Conservation (phyloP, 2,329 filamentous ascomycete species). For the Paecilomyces sp. region DNA sequence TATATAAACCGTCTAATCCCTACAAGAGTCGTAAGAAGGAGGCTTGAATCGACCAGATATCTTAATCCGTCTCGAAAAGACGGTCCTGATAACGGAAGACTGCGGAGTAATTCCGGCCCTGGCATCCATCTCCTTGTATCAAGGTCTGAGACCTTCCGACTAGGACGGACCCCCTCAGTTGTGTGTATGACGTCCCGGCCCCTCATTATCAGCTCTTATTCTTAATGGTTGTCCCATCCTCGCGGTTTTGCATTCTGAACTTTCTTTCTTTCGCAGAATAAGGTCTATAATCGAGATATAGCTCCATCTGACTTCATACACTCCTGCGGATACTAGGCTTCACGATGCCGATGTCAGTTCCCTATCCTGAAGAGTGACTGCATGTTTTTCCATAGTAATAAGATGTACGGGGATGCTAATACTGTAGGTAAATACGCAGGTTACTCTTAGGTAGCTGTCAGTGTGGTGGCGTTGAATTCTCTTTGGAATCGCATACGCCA, state of each 20-base stretch:
- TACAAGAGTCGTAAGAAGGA: background rate
- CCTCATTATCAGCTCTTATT: background rate
- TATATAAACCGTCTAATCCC: background rate
- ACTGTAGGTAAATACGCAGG: slow-evolving; percentile 18
- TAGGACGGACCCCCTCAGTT: background rate
- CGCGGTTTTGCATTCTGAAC: background rate
- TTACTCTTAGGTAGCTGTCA: slow-evolving; percentile 44
- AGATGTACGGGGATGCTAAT: background rate
- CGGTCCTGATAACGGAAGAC: background rate
- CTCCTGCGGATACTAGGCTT: background rate
- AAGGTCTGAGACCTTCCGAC: background rate
- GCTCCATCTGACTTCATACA: background rate
- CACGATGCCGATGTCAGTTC: slow-evolving; percentile 20
- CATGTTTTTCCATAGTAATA: background rate
- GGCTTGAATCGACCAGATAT: background rate
- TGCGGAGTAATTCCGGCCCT: background rate
- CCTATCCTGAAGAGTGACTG: background rate
- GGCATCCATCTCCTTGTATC: background rate
- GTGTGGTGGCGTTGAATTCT: slow-evolving; percentile 42
- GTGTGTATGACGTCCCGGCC: slow-evolving; percentile 7
- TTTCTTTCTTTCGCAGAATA: background rate
- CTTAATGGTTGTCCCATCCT: background rate
- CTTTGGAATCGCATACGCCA: slow-evolving; percentile 38
- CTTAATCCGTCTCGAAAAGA: background rate
- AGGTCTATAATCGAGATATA: background rate